Conservation (phyloP, 257 asterid species). For the Paraleonurus japonicus region DNA sequence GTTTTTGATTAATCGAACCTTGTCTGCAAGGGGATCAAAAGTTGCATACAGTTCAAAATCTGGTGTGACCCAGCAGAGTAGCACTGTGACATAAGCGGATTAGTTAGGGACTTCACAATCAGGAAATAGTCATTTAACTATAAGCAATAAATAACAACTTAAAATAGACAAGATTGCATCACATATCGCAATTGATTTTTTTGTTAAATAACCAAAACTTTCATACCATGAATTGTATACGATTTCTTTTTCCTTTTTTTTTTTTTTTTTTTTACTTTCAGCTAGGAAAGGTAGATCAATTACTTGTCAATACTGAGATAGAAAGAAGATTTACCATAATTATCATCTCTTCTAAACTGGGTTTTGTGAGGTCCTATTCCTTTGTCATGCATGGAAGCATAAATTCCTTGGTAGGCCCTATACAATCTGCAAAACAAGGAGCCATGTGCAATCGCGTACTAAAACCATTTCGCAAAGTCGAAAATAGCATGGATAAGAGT, state of each 20-base stretch:
- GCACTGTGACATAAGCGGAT: slow-evolving; percentile 47
- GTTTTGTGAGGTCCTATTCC: slow-evolving; percentile 88
- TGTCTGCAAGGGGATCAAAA: slow-evolving; percentile 99
- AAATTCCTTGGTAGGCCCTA: slow-evolving; percentile 82
- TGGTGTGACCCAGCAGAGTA: slow-evolving; percentile 96
- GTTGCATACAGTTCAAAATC: slow-evolving; percentile 98
- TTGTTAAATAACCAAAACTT: not conserved
- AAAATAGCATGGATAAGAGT: slow-evolving; percentile 12
- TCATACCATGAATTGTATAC: not conserved
- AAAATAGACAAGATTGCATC: not conserved
- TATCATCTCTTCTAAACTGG: slow-evolving; percentile 92
- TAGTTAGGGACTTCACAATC: slow-evolving; percentile 25
- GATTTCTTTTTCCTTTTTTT: too few species aligned
- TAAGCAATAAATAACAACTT: not conserved
- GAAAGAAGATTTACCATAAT: slow-evolving; percentile 60
- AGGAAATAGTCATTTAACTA: not conserved
- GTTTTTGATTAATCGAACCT: slow-evolving; percentile 52
- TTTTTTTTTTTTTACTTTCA: not conserved
- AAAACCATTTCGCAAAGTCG: slow-evolving; percentile 14
- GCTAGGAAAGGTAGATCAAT: not conserved
- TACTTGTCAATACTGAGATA: not conserved
- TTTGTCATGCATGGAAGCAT: slow-evolving; percentile 83
- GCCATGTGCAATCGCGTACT: not conserved
- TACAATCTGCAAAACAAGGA: slow-evolving; percentile 54
- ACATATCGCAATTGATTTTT: not conserved